A percentile compares a stretch with the other conserved stretches of the same genome.
Evolutionary conservation across 345 rosid genomes (phyloP).

Genomic region (Nephelium lappaceum): DNA sequence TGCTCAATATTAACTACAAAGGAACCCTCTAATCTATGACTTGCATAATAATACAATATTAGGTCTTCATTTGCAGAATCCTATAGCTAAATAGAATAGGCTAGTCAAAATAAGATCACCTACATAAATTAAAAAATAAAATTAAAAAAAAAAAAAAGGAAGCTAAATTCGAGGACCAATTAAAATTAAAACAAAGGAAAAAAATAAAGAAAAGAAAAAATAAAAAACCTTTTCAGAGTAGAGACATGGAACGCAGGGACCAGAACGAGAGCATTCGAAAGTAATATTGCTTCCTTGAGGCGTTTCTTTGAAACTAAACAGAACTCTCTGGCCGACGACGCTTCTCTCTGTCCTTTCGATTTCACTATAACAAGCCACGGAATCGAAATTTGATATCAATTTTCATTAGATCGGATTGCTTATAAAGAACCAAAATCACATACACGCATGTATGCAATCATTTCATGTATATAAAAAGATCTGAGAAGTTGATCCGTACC

Average conservation of each 20-base stretch:
- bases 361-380: conserved; percentile 22
- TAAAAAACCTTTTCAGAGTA: conserved; percentile 74
- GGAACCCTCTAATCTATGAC: neutral
- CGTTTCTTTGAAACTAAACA: conserved; percentile 70
- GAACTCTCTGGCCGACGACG: conserved; percentile 49
- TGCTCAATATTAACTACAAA: neutral
- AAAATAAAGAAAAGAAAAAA: too few relatives aligned
- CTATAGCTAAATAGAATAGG: neutral
- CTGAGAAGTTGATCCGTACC: neutral
- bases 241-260: conserved; percentile 82
- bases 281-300: conserved; percentile 64
- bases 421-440: neutral
- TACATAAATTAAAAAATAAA: neutral
- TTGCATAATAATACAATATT: neutral
- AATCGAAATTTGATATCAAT: neutral
- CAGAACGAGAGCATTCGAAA: conserved; percentile 89
- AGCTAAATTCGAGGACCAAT: neutral
- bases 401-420: neutral
- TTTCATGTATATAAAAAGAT: neutral
- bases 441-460: neutral
- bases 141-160: too few relatives aligned
- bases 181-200: neutral
- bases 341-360: conserved; percentile 27
- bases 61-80: neutral
- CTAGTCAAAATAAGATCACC: neutral